A percentile compares a stretch with the other conserved stretches of the same genome.
Conservation (phyloP, 805 yeast species). For the Wickerhamomyces sydowiorum region DNA sequence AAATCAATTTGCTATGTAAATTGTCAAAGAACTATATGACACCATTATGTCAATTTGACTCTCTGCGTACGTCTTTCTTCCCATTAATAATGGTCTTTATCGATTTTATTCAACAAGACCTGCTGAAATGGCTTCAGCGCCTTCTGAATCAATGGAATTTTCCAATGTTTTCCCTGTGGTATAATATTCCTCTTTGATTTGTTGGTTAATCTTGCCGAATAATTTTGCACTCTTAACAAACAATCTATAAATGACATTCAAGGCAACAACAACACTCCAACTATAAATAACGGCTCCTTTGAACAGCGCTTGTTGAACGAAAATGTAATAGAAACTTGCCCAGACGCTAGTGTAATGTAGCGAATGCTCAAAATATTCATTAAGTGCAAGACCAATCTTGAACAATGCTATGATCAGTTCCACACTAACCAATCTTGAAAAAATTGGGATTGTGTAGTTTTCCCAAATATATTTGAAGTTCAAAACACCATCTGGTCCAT, state of each 20-base stretch:
- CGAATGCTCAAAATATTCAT: slow-evolving; percentile 14
- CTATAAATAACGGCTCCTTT: slow-evolving; percentile 4
- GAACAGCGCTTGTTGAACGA: slow-evolving; percentile 3
- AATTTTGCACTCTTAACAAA: not conserved
- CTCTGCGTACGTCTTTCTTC: too few relatives aligned
- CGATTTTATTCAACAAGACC: too few relatives aligned
- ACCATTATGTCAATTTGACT: too few relatives aligned
- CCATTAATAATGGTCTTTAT: too few relatives aligned
- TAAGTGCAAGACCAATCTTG: slow-evolving; percentile 10
- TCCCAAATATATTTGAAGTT: not conserved
- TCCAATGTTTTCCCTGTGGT: slow-evolving; percentile 52
- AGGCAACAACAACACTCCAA: slow-evolving; percentile 19
- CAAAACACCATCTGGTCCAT: not conserved
- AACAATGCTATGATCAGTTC: slow-evolving; percentile 9
- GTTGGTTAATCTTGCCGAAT: slow-evolving; percentile 27
- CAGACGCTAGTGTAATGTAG: slow-evolving; percentile 12
- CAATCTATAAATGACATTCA: slow-evolving; percentile 1
- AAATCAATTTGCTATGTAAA: too few relatives aligned
- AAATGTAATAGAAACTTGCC: slow-evolving; percentile 11
- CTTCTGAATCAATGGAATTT: slow-evolving; percentile 7
- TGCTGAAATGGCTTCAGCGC: not conserved
- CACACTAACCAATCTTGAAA: slow-evolving; percentile 1
- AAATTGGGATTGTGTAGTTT: not conserved
- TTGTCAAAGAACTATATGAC: too few relatives aligned
- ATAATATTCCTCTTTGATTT: slow-evolving; percentile 53